Evolutionary conservation across 371 early-diverging fungal genomes (phyloP), one percentile per base, ranked within the genome.

Genomic region (Blakeslea trispora): DNA sequence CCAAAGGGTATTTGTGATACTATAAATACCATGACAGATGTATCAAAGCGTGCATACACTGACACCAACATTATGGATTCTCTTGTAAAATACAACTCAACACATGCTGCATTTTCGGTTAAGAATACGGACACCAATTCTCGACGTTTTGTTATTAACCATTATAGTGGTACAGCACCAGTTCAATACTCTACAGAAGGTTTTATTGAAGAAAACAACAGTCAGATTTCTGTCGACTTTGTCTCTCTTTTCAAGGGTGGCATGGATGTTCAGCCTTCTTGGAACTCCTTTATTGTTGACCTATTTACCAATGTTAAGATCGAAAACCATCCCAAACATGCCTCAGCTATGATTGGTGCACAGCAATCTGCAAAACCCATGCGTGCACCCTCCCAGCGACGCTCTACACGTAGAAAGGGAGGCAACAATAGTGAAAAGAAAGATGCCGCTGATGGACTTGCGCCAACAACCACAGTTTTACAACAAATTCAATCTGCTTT

Each of bases 141-240:
- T 0, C 74, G 81, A 10, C 65, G 65, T 11, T 94, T 94, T 71
- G 78, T 82, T 55, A 83, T 97, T 47, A 81, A 87, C 52, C 97
- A 97, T 72, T 95, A 85, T 66, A 74, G 85, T 14, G 83, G 79
- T 21, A 68, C 79, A 45, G 31, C 21, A 2, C 66, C 66, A 31
- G 90, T 93, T 21, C 78, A 74, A 10, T 97, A 97, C 69, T 81
- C 84, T 32, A 81, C 87, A 31, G 75, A 80, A 41, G 85, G 85
- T 13, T 92, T 96, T 57, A 53, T 88, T 57, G 86, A 82, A n/a
- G 65, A 73, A 59, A 93, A 94, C 70, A 68, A 75, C 32, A 91
- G 87, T 43, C 71, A 81, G 41, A 74, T 92, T 45, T 79, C 86
- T 28, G 82, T 92, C 17, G 95, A 96, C 68, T 93, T 95, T 72